A percentile compares a stretch with the other conserved stretches of the same genome.
Evolutionary conservation across 2,329 filamentous ascomycete species (phyloP).

Genomic region (Hansfordia pulvinata): DNA sequence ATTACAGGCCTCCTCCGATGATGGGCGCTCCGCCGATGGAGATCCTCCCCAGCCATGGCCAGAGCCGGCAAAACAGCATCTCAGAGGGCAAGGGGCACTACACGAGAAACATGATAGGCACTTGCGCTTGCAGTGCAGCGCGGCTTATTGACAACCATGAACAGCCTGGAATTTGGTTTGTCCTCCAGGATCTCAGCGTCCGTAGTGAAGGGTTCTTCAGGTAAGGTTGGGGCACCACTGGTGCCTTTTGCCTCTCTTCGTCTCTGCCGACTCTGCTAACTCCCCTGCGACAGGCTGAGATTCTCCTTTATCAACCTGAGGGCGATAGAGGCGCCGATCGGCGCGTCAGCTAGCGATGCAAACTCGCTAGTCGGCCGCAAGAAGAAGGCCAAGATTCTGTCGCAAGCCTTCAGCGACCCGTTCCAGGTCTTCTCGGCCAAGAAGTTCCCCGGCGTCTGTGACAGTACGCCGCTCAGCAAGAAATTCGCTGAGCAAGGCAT

Average conservation of each 20-base stretch:
- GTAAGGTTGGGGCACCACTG: too few relatives aligned
- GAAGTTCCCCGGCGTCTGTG: constrained; percentile 95
- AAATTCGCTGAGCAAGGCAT: constrained; percentile 88
- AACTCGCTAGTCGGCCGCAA: constrained; percentile 54
- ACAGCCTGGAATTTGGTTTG: constrained; percentile 89
- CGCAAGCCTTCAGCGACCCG: constrained; percentile 71
- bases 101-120: constrained; percentile 88
- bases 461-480: constrained; percentile 83
- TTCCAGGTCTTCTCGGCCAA: constrained; percentile 96
- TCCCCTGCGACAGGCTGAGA: constrained; percentile 30
- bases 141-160: constrained; percentile 65
- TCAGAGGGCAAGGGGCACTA: constrained; percentile 67
- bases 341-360: constrained; percentile 21
- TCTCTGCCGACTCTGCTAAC: too few relatives aligned
- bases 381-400: constrained; percentile 67
- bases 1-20: too few relatives aligned
- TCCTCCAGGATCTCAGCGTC: constrained; percentile 88
- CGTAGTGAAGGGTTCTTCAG: constrained; percentile 84
- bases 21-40: too few relatives aligned
- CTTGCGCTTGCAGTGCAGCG: constrained; percentile 77
- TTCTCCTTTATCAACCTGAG: constrained; percentile 81
- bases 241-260: too few relatives aligned
- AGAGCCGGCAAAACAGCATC: too few relatives aligned
- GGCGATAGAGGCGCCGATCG: constrained; percentile 22
- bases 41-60: too few relatives aligned